phyloP scores from a whole-genome alignment of 148 eudicot genomes.

The Camellia granthamiana region DNA sequence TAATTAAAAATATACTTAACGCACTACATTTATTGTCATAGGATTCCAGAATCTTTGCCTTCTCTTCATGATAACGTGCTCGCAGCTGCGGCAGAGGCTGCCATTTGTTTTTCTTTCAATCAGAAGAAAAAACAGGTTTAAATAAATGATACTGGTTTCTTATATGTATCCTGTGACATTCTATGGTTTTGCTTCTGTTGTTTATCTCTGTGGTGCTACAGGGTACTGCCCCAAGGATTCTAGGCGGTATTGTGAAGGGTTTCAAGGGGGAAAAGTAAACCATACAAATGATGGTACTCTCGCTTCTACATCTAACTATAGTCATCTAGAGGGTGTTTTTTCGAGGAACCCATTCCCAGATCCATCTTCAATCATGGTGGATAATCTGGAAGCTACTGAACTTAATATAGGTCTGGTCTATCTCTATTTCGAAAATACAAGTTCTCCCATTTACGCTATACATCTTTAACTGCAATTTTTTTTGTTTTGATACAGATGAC shows the following conservation, averaged over 20 bases:
- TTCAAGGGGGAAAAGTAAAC: constrained; percentile 45
- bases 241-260: constrained; percentile 63
- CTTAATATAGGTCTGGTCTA: constrained; percentile 59
- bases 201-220: constrained; percentile 26
- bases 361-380: constrained; percentile 23
- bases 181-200: constrained; percentile 14
- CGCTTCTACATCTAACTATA: constrained; percentile 32
- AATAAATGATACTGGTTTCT: constrained; percentile 7
- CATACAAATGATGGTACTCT: constrained; percentile 18
- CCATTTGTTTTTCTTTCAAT: constrained; percentile 37
- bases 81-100: constrained; percentile 78
- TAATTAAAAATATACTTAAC: not conserved
- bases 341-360: constrained; percentile 40
- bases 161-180: not conserved
- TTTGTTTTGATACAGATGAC: constrained; percentile 51
- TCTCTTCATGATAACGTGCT: constrained; percentile 81
- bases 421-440: constrained; percentile 8
- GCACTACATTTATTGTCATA: constrained; percentile 20
- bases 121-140: constrained; percentile 64
- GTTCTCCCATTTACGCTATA: not conserved
- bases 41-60: constrained; percentile 60
- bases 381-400: constrained; percentile 33
- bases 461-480: not conserved
- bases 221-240: constrained; percentile 49
- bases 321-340: constrained; percentile 52